Conservation (phyloP, 441 rosid genomes). For the Arabidopsis lyrata region DNA sequence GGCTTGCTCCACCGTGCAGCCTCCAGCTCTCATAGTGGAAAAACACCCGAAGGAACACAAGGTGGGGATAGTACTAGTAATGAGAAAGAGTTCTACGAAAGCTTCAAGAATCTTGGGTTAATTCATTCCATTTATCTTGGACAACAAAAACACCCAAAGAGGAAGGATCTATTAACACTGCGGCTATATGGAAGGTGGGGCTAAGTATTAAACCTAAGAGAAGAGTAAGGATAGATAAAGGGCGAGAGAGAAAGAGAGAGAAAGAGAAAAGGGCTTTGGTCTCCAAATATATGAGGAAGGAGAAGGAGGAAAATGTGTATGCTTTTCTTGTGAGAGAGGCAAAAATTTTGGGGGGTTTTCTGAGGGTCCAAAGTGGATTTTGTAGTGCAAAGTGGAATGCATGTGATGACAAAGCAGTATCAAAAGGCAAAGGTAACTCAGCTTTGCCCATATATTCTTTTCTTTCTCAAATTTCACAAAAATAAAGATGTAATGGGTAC, state of each 20-base stretch:
- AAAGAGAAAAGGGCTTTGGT: constrained; percentile 42
- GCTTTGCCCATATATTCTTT: constrained; percentile 63
- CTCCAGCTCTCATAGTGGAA: constrained; percentile 67
- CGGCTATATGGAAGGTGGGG: constrained; percentile 25
- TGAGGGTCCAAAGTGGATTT: constrained; percentile 80
- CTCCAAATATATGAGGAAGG: constrained; percentile 50
- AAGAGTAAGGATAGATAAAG: constrained; percentile 24
- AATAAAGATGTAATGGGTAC: constrained; percentile 47
- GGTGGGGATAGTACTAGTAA: constrained; percentile 32
- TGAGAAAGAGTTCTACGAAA: constrained; percentile 33
- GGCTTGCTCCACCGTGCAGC: constrained; percentile 76
- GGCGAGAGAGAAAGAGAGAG: constrained; percentile 28
- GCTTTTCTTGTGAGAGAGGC: constrained; percentile 68
- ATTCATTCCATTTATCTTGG: constrained; percentile 37
- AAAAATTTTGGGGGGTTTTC: constrained; percentile 43
- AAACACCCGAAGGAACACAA: constrained; percentile 20
- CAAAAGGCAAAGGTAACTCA: constrained; percentile 71
- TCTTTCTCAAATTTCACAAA: constrained; percentile 51
- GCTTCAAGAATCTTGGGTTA: constrained; percentile 40
- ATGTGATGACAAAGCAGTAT: constrained; percentile 82
- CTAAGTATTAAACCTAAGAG: constrained; percentile 31
- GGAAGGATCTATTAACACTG: constrained; percentile 27
- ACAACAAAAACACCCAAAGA: constrained; percentile 34
- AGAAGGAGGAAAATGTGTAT: constrained; percentile 45
- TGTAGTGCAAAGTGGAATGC: constrained; percentile 93